Evolutionary conservation across 106 monocot genomes (phyloP).

Genomic region (Iris macrosiphon): DNA sequence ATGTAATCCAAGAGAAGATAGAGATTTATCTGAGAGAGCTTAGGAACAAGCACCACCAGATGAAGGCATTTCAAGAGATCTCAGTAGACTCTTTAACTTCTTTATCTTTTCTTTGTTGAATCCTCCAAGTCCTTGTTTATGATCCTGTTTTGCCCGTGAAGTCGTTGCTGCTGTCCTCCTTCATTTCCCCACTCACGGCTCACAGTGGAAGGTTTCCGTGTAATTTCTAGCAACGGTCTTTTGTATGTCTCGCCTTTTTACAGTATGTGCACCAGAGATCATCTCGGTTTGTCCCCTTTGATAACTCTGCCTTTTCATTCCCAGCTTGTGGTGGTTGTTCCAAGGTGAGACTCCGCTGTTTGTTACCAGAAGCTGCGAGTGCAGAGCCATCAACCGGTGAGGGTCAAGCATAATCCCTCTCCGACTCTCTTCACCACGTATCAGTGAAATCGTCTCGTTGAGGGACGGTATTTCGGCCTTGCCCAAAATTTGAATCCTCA

Average conservation of each 20-base stretch:
- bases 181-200: background rate
- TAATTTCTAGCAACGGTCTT: background rate
- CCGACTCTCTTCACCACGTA: background rate
- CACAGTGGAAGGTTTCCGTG: background rate
- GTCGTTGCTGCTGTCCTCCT: background rate
- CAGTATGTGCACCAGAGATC: constrained; percentile 2
- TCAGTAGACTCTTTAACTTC: background rate
- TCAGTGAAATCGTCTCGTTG: background rate
- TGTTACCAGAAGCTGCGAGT: background rate
- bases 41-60: background rate
- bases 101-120: background rate
- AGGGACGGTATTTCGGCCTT: background rate
- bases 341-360: background rate
- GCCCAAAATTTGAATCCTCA: background rate
- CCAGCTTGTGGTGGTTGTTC: background rate
- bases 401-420: background rate
- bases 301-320: background rate
- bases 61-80: background rate
- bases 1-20: background rate
- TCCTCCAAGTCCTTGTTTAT: background rate
- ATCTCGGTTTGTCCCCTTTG: background rate
- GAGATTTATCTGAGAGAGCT: background rate
- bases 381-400: background rate
- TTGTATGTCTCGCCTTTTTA: background rate
- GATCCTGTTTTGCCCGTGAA: background rate